Evolutionary conservation across 352 stramenopile genomes (phyloP), one percentile per base, ranked within the genome.

Genomic region (Phytophthora agathidicida): DNA sequence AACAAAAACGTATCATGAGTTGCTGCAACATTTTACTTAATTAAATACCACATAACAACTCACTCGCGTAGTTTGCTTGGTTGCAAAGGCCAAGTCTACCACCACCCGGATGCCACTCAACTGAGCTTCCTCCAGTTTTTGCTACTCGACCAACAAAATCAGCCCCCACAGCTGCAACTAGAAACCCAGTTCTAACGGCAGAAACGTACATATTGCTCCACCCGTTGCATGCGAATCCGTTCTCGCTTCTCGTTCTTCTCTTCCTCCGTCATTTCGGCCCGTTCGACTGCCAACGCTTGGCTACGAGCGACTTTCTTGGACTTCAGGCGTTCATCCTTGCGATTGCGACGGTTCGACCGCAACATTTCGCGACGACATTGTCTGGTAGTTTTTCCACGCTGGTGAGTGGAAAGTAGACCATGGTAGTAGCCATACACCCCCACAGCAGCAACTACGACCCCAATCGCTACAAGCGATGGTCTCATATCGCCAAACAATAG

Each of bases 201-300:
- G n/a, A n/a, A 20, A 80, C 74, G 16, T 49, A 91, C 83, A 39
- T 88, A 89, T 88, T 88, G 78, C 46, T 92, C 83, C 26, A 91
- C 83, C 10, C 80, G 76, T 38, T 82, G 76, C 80, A 92, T 89
- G 38, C 80, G 81, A 51, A 80, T 86, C 1, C 67, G 44, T 44
- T 88, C 83, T 38, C 76, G 71, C 11, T 73, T 50, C 41, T 90
- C 83, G 5, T 52, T 56, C 27, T 71, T 77, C 45, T 88, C 51
- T 20, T 86, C 73, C 2, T 64, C 52, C 0, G 55, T 88, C 75
- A 81, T 77, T 3, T 57, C 35, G 0, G 26, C 45, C 14, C 33
- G 49, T 22, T 70, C 24, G 2, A 46, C 19, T 1, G 19, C 38
- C 14, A 61, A n/a, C 3, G 13, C 22, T 19, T 39, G 36, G 38